Base-by-base conservation (phyloP, 192 early-diverging fungal genomes). In the Rhizophlyctis rosea region DNA sequence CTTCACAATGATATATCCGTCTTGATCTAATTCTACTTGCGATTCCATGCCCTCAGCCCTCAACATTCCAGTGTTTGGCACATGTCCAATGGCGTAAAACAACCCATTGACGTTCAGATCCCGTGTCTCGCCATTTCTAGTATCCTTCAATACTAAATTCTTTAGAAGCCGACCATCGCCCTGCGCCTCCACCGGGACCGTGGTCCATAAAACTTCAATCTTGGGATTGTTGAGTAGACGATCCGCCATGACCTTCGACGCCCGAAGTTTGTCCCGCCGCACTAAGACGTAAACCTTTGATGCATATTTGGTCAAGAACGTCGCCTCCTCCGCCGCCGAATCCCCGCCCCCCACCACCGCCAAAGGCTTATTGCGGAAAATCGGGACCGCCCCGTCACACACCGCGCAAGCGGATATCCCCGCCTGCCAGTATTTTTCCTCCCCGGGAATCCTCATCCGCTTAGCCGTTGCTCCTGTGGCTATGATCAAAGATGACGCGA, bases 401-500 rank as follows among this genome's bases (percentile, higher is more conserved):
- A 99, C 96, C 53, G 96, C 96, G 67, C 96, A 99, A 4, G 96
- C 96, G 57, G 91, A 94, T 76, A 99, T 99, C 64, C 96, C 96
- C n/a, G 88, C 88, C 75, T 44, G 18, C 39, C 39, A 44, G 18
- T 44, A 44, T 44, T 44, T 44, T 13, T 44, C 39, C 39, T 44
- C 39, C 39, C 39, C 39, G 7, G 39, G 9, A 18, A 44, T 44
- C 9, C 18, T 7, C 39, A 44, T 44, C 54, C 96, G 83, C 80
- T 92, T 95, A 55, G 96, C 96, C n/a, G 94, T 95, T 18, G 96
- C 95, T 60, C 96, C 96, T n/a, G 96, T 99, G 51, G 96, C 93
- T 50, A 98, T 86, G 50, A 98, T 88, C 50, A 99, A 71, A 23
- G 91, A 74, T 69, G 94, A 87, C 34, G 91, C 87, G 9, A 88